These are phyloP conservation scores for Fagus crenata DNA, from an alignment of 306 rosid genomes.

Conservation along the genomic window DNA sequence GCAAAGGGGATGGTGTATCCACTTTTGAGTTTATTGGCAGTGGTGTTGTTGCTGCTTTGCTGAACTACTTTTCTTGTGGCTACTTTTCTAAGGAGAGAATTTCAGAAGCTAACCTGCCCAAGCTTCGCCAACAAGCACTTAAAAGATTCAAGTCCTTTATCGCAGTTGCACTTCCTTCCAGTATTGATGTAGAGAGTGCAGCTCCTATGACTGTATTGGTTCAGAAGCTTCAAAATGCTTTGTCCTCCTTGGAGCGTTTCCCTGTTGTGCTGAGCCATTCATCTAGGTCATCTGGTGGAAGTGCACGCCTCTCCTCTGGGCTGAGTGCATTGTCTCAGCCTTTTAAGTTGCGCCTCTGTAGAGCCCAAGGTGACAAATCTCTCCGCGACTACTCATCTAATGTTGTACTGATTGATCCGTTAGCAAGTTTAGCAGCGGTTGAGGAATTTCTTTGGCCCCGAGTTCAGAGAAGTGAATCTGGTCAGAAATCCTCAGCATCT, in stretches of 20 bases:
- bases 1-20: slow-evolving; percentile 97
- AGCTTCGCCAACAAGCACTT: slow-evolving; percentile 86
- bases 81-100: slow-evolving; percentile 73
- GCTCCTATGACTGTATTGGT: slow-evolving; percentile 80
- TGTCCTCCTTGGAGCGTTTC: slow-evolving; percentile 95
- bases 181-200: slow-evolving; percentile 34
- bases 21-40: slow-evolving; percentile 98
- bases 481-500: slow-evolving; percentile 64
- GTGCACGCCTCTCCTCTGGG: slow-evolving; percentile 94
- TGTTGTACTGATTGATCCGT: slow-evolving; percentile 88
- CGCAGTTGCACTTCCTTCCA: slow-evolving; percentile 77
- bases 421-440: slow-evolving; percentile 93
- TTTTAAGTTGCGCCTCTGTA: slow-evolving; percentile 88
- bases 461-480: slow-evolving; percentile 83
- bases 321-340: slow-evolving; percentile 91
- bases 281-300: slow-evolving; percentile 83
- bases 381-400: slow-evolving; percentile 91
- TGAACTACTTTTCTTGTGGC: slow-evolving; percentile 89
- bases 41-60: slow-evolving; percentile 86
- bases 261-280: slow-evolving; percentile 97
- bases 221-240: slow-evolving; percentile 96
- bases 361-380: slow-evolving; percentile 90
- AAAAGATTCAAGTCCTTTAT: slow-evolving; percentile 80
- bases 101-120: slow-evolving; percentile 67
- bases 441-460: slow-evolving; percentile 99